Percentiles rank a stretch among this genome's conserved stretches.
Conservation (phyloP, 805 yeast species). For the Candida ulmi region DNA sequence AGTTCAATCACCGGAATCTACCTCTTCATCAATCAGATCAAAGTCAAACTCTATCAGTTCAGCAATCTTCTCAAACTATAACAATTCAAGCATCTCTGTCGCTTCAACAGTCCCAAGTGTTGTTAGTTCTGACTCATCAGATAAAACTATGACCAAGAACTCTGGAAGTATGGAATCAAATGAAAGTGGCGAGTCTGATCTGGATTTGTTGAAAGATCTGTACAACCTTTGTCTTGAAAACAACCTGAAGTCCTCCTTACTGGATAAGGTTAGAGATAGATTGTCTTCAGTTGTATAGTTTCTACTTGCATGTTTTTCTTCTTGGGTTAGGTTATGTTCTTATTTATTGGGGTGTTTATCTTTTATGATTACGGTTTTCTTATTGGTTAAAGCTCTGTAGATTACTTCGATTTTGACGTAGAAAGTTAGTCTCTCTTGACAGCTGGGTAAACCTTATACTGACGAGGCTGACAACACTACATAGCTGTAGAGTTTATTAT, state of each 20-base stretch:
- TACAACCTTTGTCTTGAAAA: constrained; percentile 19
- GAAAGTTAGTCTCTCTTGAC: too few species aligned
- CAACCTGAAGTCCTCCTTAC: constrained; percentile 15
- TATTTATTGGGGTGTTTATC: too few species aligned
- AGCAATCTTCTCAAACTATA: constrained; percentile 10
- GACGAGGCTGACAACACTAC: too few species aligned
- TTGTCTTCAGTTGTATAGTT: too few species aligned
- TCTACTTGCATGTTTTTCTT: too few species aligned
- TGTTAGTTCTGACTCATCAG: neutral
- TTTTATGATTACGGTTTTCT: too few species aligned
- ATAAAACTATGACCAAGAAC: too few species aligned
- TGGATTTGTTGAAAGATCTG: constrained; percentile 15
- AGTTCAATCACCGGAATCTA: neutral
- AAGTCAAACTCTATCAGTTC: neutral
- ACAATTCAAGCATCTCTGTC: constrained; percentile 13
- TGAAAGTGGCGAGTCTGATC: constrained; percentile 4
- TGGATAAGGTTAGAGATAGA: constrained; percentile 16
- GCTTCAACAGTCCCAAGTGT: constrained; percentile 2
- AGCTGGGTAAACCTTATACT: too few species aligned
- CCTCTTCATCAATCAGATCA: neutral
- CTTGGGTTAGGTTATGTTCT: too few species aligned
- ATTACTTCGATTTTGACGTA: too few species aligned
- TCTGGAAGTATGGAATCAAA: neutral
- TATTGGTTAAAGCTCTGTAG: too few species aligned
- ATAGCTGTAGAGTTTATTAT: too few species aligned